Evolutionary conservation across 192 early-diverging fungal species (phyloP).

Genomic region (Mortierella hygrophila): DNA sequence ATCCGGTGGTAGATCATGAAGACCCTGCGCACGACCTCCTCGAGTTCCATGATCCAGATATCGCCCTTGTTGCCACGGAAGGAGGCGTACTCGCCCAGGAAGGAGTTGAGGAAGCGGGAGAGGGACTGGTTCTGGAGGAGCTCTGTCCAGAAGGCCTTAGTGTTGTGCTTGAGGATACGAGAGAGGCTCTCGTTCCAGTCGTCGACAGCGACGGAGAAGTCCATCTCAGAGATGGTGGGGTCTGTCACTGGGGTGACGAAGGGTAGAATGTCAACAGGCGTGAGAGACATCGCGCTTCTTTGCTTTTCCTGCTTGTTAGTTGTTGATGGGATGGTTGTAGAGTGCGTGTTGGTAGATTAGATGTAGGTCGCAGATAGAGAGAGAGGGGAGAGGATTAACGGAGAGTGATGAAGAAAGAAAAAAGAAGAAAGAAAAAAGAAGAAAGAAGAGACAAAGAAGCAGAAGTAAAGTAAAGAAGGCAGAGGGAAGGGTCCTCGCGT

Average conservation of each 20-base stretch:
- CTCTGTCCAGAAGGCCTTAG: slow-evolving; percentile 33
- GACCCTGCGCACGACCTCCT: slow-evolving; percentile 45
- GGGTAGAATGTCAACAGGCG: slow-evolving; percentile 39
- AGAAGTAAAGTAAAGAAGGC: slow-evolving; percentile 7
- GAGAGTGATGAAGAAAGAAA: neutral
- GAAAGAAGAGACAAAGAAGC: neutral
- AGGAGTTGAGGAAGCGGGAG: slow-evolving; percentile 44
- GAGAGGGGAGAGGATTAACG: neutral
- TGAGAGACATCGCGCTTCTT: neutral
- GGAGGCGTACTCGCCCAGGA: slow-evolving; percentile 51
- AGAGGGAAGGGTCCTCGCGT: neutral
- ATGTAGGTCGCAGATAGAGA: neutral
- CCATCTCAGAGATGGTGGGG: slow-evolving; percentile 39
- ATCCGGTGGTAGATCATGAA: slow-evolving; percentile 49
- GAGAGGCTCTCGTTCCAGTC: slow-evolving; percentile 54
- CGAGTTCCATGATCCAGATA: slow-evolving; percentile 40
- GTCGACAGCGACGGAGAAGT: slow-evolving; percentile 52
- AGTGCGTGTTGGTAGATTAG: neutral
- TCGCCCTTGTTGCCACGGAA: slow-evolving; percentile 39
- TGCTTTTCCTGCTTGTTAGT: neutral
- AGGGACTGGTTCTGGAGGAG: slow-evolving; percentile 31
- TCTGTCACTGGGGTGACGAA: slow-evolving; percentile 42
- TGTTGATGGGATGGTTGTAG: neutral
- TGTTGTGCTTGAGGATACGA: slow-evolving; percentile 38
- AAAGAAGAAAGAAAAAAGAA: slow-evolving; percentile 1